Base-by-base conservation (phyloP, 2,329 filamentous ascomycete genomes). In the Fusarium agapanthi region DNA sequence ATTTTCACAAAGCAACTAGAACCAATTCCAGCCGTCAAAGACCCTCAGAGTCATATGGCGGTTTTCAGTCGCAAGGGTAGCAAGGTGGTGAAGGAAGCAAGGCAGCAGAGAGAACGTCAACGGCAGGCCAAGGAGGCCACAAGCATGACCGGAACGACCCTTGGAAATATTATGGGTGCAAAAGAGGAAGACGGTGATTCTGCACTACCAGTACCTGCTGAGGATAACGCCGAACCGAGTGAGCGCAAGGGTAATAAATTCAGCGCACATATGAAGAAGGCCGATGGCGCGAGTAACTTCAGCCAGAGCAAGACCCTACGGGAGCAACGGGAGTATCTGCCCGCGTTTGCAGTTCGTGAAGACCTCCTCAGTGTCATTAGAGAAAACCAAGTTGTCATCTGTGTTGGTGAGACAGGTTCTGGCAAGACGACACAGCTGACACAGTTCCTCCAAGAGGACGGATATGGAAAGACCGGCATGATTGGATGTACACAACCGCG, bases 1-100 rank as follows among this genome's bases (percentile, higher is more conserved):
- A 93, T 99, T 64, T 99, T 99, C 80, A 99, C 96, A 7, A 98
- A 98, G 82, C 97, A 99, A 81, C 82, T 98, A 28, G 96, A 99
- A 66, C 97, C 96, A 0, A 93, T 99, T 2, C 94, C 95, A 1
- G 97, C 96, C 1, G 93, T 99, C 20, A 89, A 93, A 58, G 96
- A 99, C 80, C 91, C 93, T 32, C 95, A 98, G 82, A 99, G 97
- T 79, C 96, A 99, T 79, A 97, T 99, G 96, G 96, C 96, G 3
- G 95, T 99, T 3, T 98, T 98, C 77, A 97, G 95, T 83, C 89
- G 95, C 47, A 98, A 98, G 80, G 96, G 96, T 2, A 98, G 95
- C 79, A 93, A 91, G 76, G 95, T 98, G 5, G 96, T 99, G 18
- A 93, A 93, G 78, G 96, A 99, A 76, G 91, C 92, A 75, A 88